phyloP scores from a whole-genome alignment of 2,329 filamentous ascomycete species.

The Stachybotrys chlorohalonatus region DNA sequence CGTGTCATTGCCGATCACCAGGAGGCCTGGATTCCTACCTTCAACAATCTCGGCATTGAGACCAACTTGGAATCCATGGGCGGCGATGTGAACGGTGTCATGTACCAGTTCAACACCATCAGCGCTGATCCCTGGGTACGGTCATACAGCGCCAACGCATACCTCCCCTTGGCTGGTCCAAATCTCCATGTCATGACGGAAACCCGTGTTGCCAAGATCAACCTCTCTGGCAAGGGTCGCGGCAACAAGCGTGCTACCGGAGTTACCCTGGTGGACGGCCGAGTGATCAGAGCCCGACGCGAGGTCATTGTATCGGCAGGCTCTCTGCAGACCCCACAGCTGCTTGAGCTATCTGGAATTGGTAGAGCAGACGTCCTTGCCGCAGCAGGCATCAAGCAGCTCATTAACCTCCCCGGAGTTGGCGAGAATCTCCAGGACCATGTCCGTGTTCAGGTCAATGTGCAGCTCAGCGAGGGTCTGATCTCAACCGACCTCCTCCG shows the following conservation, averaged over 20 bases:
- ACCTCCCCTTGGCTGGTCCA: slow-evolving; percentile 26
- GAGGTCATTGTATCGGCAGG: neutral
- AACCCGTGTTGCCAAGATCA: slow-evolving; percentile 11
- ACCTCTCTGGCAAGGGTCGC: neutral
- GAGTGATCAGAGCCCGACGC: neutral
- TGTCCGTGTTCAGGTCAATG: neutral
- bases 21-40: slow-evolving; percentile 37
- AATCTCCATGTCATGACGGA: slow-evolving; percentile 24
- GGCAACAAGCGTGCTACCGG: slow-evolving; percentile 9
- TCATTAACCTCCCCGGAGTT: neutral
- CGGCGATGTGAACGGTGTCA: slow-evolving; percentile 1
- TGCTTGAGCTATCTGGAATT: slow-evolving; percentile 1
- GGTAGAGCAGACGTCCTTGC: neutral
- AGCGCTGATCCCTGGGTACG: neutral
- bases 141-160: slow-evolving; percentile 23
- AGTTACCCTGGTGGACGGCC: slow-evolving; percentile 3
- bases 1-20: slow-evolving; percentile 26
- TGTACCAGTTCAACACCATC: slow-evolving; percentile 1
- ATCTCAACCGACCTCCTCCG: neutral
- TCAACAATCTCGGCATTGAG: slow-evolving; percentile 31
- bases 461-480: neutral
- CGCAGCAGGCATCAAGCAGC: neutral
- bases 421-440: slow-evolving; percentile 1
- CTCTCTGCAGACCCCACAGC: neutral
- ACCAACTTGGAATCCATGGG: slow-evolving; percentile 13